Evolutionary conservation across 2,329 filamentous ascomycete genomes (phyloP).

Genomic region (Botrytis tulipae): DNA sequence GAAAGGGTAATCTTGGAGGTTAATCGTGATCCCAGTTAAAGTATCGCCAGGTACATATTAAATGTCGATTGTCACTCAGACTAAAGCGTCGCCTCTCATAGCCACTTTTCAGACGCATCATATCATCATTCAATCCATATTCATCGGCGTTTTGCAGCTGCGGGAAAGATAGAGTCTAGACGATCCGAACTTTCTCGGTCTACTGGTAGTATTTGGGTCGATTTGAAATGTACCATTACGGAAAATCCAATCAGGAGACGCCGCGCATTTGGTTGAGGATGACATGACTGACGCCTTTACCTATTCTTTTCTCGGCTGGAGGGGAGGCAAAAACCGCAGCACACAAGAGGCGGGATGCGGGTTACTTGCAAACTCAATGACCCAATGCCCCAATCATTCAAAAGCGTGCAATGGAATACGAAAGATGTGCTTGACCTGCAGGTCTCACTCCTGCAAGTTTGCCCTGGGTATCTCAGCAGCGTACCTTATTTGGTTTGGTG

Average conservation of each 20-base stretch:
- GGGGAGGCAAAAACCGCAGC: neutral
- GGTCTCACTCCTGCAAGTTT: slow-evolving; percentile 11
- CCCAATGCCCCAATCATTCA: slow-evolving; percentile 5
- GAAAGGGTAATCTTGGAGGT: neutral
- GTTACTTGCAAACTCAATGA: neutral
- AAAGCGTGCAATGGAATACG: neutral
- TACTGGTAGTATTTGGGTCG: neutral
- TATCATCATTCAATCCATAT: neutral
- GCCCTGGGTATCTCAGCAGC: slow-evolving; percentile 5
- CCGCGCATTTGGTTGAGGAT: slow-evolving; percentile 7
- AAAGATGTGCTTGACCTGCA: slow-evolving; percentile 5
- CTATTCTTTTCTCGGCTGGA: neutral
- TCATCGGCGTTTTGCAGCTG: slow-evolving; percentile 1
- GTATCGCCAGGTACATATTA: neutral
- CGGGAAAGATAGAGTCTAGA: neutral
- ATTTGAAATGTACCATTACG: neutral
- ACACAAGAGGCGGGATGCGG: neutral
- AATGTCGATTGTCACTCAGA: neutral
- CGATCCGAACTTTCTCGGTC: slow-evolving; percentile 1
- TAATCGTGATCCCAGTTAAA: neutral
- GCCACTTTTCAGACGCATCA: neutral
- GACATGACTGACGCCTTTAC: slow-evolving; percentile 14
- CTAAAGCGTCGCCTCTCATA: slow-evolving; percentile 1
- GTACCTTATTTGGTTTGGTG: slow-evolving; percentile 1
- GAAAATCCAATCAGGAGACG: slow-evolving; percentile 15